Evolutionary conservation across 495 filamentous ascomycete species (phyloP).

Genomic region (Penicillium lividum): DNA sequence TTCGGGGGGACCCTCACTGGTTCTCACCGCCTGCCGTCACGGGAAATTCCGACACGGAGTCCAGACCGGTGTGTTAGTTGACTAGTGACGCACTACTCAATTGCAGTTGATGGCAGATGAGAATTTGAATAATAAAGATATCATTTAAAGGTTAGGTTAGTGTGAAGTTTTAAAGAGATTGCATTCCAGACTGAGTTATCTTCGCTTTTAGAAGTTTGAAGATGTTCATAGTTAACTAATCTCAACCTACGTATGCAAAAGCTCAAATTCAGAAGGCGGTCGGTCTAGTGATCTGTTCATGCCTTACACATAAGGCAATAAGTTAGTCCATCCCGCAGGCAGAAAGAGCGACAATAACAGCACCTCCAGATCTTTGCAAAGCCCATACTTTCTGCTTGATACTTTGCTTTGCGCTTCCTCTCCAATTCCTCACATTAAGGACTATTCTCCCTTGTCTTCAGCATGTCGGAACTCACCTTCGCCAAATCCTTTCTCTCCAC

Average conservation of each 20-base stretch:
- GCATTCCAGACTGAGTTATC: too few species aligned
- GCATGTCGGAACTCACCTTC: conserved; percentile 84
- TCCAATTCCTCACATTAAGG: background rate
- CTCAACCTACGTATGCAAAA: background rate
- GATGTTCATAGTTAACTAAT: background rate
- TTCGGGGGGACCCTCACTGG: conserved; percentile 11
- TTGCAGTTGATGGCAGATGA: background rate
- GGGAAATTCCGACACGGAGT: conserved; percentile 3
- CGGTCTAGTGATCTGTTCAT: background rate
- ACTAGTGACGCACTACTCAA: background rate
- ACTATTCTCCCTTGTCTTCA: conserved; percentile 15
- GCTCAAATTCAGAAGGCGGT: background rate
- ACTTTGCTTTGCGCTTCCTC: background rate
- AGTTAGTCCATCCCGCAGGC: background rate
- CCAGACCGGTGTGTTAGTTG: background rate
- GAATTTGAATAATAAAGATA: background rate
- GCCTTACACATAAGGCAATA: background rate
- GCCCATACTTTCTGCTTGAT: background rate
- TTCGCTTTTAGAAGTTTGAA: too few species aligned
- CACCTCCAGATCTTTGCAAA: background rate
- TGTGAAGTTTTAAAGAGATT: background rate
- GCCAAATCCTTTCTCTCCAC: conserved; percentile 78
- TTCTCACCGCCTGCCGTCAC: conserved; percentile 26
- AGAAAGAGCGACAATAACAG: background rate
- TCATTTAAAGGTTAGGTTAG: background rate